These are phyloP conservation scores for Phytophthora citrophthora DNA, from an alignment of 352 stramenopile genomes.

Conservation along the genomic window DNA sequence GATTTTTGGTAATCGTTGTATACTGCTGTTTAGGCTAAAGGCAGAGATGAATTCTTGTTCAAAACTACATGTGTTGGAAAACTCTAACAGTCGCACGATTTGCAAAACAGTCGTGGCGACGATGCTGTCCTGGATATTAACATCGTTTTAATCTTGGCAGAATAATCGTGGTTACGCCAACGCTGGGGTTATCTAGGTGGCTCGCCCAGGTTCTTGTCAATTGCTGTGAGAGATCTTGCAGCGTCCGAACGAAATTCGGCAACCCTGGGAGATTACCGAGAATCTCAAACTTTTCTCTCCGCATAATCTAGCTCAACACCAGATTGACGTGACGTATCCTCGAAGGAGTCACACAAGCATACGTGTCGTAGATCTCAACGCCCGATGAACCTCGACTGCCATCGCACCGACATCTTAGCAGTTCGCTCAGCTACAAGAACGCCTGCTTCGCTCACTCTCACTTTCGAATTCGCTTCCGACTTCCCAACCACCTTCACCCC, in stretches of 20 bases:
- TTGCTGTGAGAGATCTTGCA: no score
- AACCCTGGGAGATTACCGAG: not conserved
- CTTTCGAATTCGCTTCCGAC: constrained; percentile 24
- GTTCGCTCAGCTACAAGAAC: not conserved
- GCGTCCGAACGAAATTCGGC: no score
- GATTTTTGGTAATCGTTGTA: constrained; percentile 10
- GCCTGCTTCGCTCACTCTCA: constrained; percentile 16
- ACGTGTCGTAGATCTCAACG: not conserved
- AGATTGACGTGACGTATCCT: constrained; percentile 14
- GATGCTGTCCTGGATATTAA: no score
- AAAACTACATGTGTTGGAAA: no score
- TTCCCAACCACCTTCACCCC: constrained; percentile 3
- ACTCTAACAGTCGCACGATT: no score
- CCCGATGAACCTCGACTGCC: not conserved
- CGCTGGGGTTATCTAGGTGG: no score
- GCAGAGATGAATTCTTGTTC: no score
- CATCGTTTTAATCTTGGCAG: no score
- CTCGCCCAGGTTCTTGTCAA: no score
- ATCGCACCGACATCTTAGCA: not conserved
- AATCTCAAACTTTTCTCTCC: not conserved
- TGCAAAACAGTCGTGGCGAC: no score
- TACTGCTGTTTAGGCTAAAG: no score
- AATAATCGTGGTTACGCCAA: no score
- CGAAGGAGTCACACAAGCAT: not conserved
- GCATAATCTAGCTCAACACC: constrained; percentile 6